Base-by-base conservation (phyloP, 208 protist genomes). In the Crithidia thermophila region DNA sequence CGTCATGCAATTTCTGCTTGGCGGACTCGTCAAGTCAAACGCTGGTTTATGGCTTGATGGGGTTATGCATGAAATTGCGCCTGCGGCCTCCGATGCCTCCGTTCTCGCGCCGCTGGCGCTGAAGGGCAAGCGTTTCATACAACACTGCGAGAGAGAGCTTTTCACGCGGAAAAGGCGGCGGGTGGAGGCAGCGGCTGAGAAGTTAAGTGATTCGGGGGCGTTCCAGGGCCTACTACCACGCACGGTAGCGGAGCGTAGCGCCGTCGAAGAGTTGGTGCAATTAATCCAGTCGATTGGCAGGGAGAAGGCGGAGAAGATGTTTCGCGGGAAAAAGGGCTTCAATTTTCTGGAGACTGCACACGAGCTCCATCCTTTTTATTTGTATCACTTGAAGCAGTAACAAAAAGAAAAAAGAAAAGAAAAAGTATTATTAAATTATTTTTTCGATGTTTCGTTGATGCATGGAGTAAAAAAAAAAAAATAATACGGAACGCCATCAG, bases 281-380 rank as follows among this genome's bases (percentile, higher is more conserved):
- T 59, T 88, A 9, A 82, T 88, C 28, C 67, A 42, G 18, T 71
- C 75, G 9, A 72, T 91, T 40, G 90, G 87, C 4, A 71, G 78
- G 31, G 90, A 93, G 51, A 79, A 75, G 40, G 85, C 90, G 2
- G 87, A 93, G 46, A 83, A 82, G 42, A 61, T 62, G 9, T 88
- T 95, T 66, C 75, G 81, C 20, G 73, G 73, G 21, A 85, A 88
- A 51, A 85, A 82, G 64, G 90, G 90, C 1, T 95, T 95, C 76
- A 85, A 70, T 16, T 95, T 95, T 77, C 72, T 95, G 37, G 75
- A 93, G 31, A 57, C 67, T 11, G 72, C 64, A 36, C 85, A 93
- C 58, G 71, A 87, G 47, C 75, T 89, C 37, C 71, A 92, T 62
- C 67, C 85, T 4, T 95, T 88, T 58, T 95, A 95, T 51, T 60